phyloP scores from a whole-genome alignment of 225 moss, liverwort and hornwort species.

The Antitrichia curtipendula region DNA sequence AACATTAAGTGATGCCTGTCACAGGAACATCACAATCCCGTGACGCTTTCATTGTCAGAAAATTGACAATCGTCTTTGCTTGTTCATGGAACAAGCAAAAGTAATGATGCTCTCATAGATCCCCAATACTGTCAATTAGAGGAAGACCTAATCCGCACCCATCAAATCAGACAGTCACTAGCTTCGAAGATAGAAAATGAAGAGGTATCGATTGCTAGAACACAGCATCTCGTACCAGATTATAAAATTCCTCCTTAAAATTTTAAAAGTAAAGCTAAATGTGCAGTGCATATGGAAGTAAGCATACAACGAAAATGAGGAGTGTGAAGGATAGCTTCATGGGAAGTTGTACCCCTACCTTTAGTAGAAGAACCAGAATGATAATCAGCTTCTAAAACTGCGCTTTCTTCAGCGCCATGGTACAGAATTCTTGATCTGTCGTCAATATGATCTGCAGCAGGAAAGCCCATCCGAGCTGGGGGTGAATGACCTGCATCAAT shows the following conservation, averaged over 20 bases:
- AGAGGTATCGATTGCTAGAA: background rate
- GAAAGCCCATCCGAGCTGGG: conserved; percentile 37
- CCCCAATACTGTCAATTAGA: background rate
- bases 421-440: conserved; percentile 47
- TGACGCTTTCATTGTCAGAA: background rate
- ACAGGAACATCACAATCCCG: background rate
- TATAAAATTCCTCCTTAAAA: background rate
- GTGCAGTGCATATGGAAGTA: background rate
- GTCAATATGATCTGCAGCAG: conserved; percentile 38
- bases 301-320: background rate
- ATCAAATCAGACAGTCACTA: background rate
- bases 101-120: background rate
- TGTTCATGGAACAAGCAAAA: background rate
- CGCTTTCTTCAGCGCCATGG: conserved; percentile 30
- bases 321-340: background rate
- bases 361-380: conserved; percentile 24
- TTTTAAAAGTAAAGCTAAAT: background rate
- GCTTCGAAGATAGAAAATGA: background rate
- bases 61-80: background rate
- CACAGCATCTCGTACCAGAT: background rate
- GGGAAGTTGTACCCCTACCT: conserved; percentile 7
- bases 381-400: conserved; percentile 25
- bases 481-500: conserved; percentile 38
- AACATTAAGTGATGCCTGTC: background rate
- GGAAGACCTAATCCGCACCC: background rate